Evolutionary conservation across 495 filamentous ascomycete genomes (phyloP).

Genomic region (Neurospora sp.): DNA sequence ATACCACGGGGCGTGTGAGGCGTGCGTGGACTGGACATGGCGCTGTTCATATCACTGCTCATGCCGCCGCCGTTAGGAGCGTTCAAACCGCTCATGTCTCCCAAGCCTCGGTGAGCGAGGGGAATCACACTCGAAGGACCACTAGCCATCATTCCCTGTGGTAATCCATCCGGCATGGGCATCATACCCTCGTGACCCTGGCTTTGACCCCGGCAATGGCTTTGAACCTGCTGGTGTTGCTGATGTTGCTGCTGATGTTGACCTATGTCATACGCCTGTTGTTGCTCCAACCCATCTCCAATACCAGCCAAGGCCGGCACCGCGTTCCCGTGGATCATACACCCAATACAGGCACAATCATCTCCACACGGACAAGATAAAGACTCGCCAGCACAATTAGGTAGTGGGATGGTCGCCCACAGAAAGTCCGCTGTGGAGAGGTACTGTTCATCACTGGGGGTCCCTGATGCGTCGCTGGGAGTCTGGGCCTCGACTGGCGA

Average conservation of each 20-base stretch:
- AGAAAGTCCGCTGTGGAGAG: conserved; percentile 36
- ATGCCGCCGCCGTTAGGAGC: not conserved
- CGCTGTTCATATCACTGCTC: not conserved
- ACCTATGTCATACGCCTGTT: not conserved
- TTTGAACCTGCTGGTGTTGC: not conserved
- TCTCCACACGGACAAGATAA: conserved; percentile 42
- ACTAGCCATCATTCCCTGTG: not conserved
- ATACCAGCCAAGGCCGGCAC: not conserved
- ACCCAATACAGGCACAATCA: conserved; percentile 42
- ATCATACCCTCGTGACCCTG: not conserved
- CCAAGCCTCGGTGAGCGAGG: not conserved
- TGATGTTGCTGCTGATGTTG: not conserved
- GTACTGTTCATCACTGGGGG: conserved; percentile 30
- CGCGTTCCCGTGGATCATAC: conserved; percentile 14
- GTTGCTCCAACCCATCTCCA: not conserved
- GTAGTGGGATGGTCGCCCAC: conserved; percentile 38
- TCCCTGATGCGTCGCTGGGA: conserved; percentile 30
- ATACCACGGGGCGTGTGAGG: not conserved
- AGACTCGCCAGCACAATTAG: conserved; percentile 27
- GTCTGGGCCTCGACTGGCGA: conserved; percentile 18
- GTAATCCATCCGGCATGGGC: not conserved
- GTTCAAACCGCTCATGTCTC: not conserved
- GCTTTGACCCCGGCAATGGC: not conserved
- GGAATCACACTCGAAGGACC: not conserved
- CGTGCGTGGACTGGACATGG: not conserved